A percentile compares a stretch with the other conserved stretches of the same genome.
phyloP scores from a whole-genome alignment of 2,329 filamentous ascomycete species.

The Tolypocladium paradoxum region DNA sequence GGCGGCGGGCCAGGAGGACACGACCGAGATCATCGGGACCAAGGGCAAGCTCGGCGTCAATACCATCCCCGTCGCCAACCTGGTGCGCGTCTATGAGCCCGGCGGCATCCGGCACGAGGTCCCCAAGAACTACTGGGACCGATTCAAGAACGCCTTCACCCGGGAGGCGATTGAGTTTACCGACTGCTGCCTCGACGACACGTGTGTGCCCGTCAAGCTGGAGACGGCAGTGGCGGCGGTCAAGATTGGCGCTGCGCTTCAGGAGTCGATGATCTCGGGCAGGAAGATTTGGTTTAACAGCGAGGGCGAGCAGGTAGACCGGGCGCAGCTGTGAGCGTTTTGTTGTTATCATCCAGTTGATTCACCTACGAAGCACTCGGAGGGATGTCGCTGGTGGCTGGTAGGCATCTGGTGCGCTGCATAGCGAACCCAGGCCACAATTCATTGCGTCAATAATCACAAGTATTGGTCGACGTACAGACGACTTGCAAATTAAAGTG shows the following conservation, averaged over 20 bases:
- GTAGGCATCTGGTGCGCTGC: too few species aligned
- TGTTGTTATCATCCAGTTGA: too few species aligned
- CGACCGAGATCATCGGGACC: constrained; percentile 57
- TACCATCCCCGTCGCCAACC: constrained; percentile 39
- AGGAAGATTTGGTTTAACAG: constrained; percentile 48
- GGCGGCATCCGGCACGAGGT: constrained; percentile 42
- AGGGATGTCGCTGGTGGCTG: too few species aligned
- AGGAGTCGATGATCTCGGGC: constrained; percentile 43
- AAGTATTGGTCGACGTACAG: too few species aligned
- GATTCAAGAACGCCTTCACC: constrained; percentile 54
- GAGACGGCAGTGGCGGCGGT: constrained; percentile 47
- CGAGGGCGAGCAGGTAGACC: constrained; percentile 3
- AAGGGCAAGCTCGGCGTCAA: constrained; percentile 53
- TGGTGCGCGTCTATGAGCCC: constrained; percentile 44
- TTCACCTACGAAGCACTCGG: too few species aligned
- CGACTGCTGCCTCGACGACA: constrained; percentile 44
- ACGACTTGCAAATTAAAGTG: too few species aligned
- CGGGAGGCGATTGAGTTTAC: constrained; percentile 54
- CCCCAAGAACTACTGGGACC: constrained; percentile 50
- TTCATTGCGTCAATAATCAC: too few species aligned
- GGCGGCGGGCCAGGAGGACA: constrained; percentile 56
- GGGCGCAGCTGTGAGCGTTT: constrained; percentile 1
- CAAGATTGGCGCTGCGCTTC: constrained; percentile 48
- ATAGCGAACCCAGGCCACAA: too few species aligned
- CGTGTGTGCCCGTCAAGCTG: constrained; percentile 43